These are phyloP conservation scores for Cladophialophora carrionii DNA, from an alignment of 2,329 filamentous ascomycete genomes.

Conservation along the genomic window DNA sequence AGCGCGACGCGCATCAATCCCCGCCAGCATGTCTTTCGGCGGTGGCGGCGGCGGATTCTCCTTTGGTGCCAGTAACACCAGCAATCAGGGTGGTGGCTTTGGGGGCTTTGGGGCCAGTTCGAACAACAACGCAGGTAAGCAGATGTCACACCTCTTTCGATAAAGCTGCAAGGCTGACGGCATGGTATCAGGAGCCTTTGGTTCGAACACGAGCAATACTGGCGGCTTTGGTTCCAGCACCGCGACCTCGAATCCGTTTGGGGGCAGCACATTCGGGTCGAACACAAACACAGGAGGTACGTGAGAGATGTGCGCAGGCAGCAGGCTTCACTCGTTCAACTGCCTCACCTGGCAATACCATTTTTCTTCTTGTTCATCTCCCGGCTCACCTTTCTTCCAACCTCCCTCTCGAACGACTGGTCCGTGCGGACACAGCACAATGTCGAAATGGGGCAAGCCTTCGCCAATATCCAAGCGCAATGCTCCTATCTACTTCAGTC, in stretches of 20 bases:
- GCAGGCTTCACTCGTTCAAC: slow-evolving; percentile 7
- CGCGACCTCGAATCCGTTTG: slow-evolving; percentile 36
- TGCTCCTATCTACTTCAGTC: slow-evolving; percentile 5
- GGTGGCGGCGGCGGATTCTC: slow-evolving; percentile 29
- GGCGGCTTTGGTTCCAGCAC: slow-evolving; percentile 36
- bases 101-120: slow-evolving; percentile 37
- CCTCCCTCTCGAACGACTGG: not conserved
- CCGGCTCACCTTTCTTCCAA: not conserved
- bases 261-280: slow-evolving; percentile 34
- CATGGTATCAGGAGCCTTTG: slow-evolving; percentile 32
- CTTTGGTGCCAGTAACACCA: slow-evolving; percentile 34
- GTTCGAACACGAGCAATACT: slow-evolving; percentile 33
- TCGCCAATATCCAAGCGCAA: slow-evolving; percentile 4
- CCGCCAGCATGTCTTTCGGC: slow-evolving; percentile 39
- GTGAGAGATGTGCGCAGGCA: slow-evolving; percentile 14
- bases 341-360: slow-evolving; percentile 4
- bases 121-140: slow-evolving; percentile 34
- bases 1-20: slow-evolving; percentile 36
- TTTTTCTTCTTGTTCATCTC: not conserved
- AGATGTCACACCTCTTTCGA: slow-evolving; percentile 5
- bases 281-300: slow-evolving; percentile 29
- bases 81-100: slow-evolving; percentile 32
- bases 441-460: slow-evolving; percentile 8
- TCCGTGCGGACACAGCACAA: not conserved
- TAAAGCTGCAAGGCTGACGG: slow-evolving; percentile 19